Conservation (phyloP, 2,329 filamentous ascomycete genomes). For the Iodosphaeria phyllophila region DNA sequence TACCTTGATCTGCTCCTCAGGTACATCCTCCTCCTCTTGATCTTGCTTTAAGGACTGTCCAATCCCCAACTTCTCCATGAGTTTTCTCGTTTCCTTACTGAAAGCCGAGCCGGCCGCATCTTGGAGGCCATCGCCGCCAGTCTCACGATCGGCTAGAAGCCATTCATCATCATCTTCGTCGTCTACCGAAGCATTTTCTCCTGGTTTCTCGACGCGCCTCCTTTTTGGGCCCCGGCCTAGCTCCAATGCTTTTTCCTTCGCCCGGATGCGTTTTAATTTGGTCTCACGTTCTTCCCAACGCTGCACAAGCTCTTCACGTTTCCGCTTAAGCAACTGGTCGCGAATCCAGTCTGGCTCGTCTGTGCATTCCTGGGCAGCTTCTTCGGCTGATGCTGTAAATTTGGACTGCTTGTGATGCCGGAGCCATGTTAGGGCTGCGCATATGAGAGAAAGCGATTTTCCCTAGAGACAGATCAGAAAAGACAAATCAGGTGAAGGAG, state of each 20-base stretch:
- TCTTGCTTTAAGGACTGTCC: slow-evolving; percentile 14
- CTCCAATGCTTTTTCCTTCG: slow-evolving; percentile 40
- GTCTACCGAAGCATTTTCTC: slow-evolving; percentile 8
- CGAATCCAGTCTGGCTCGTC: slow-evolving; percentile 76
- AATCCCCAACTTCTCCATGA: slow-evolving; percentile 49
- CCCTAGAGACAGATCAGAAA: slow-evolving; percentile 28
- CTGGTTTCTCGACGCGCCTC: slow-evolving; percentile 21
- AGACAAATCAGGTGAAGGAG: background rate
- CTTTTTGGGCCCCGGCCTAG: slow-evolving; percentile 27
- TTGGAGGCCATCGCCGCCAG: slow-evolving; percentile 20
- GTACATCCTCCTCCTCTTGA: slow-evolving; percentile 23
- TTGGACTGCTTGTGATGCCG: slow-evolving; percentile 51
- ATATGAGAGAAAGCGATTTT: slow-evolving; percentile 84
- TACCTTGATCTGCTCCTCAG: slow-evolving; percentile 51
- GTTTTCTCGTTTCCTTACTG: slow-evolving; percentile 55
- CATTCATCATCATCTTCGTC: slow-evolving; percentile 50
- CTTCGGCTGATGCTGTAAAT: slow-evolving; percentile 33
- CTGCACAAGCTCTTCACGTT: slow-evolving; percentile 43
- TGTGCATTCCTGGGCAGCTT: slow-evolving; percentile 23
- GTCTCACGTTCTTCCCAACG: slow-evolving; percentile 56
- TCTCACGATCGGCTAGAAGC: slow-evolving; percentile 51
- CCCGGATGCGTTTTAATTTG: slow-evolving; percentile 45
- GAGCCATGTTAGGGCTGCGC: slow-evolving; percentile 79
- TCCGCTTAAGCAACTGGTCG: slow-evolving; percentile 54
- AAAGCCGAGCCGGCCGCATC: slow-evolving; percentile 29